These are phyloP conservation scores for Hymenoscyphus fructigenus DNA, from an alignment of 2,329 filamentous ascomycete species.

Conservation along the genomic window DNA sequence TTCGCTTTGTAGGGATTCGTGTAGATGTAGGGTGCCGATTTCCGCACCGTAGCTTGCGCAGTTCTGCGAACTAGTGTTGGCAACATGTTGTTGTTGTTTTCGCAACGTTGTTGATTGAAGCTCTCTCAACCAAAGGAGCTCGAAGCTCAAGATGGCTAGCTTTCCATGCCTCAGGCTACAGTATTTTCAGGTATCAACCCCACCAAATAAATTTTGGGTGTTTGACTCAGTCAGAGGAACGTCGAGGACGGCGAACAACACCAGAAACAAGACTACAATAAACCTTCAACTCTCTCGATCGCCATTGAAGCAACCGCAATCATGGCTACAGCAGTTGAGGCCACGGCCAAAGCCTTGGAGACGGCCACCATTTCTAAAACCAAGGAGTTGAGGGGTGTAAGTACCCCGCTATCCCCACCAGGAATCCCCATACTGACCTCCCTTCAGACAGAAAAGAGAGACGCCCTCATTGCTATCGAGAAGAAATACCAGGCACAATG, in stretches of 20 bases:
- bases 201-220: conserved; percentile 25
- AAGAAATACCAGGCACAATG: conserved; percentile 91
- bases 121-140: background rate
- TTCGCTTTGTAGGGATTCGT: conserved; percentile 63
- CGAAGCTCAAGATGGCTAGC: background rate
- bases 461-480: conserved; percentile 77
- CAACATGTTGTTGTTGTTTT: conserved; percentile 42
- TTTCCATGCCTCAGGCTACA: background rate
- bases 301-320: conserved; percentile 28
- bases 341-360: conserved; percentile 47
- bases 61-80: conserved; percentile 46
- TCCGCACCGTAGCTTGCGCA: conserved; percentile 35
- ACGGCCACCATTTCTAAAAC: conserved; percentile 55
- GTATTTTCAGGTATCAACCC: conserved; percentile 18
- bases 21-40: conserved; percentile 38
- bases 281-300: background rate
- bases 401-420: conserved; percentile 32
- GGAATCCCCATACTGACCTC: conserved; percentile 27
- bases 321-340: conserved; percentile 44
- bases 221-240: background rate
- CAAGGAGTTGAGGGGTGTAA: conserved; percentile 59
- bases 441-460: conserved; percentile 77
- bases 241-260: background rate
- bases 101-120: too few relatives aligned
- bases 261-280: conserved; percentile 1